Evolutionary conservation across 352 stramenopile species (phyloP).

Genomic region (Globisporangium canariense): DNA sequence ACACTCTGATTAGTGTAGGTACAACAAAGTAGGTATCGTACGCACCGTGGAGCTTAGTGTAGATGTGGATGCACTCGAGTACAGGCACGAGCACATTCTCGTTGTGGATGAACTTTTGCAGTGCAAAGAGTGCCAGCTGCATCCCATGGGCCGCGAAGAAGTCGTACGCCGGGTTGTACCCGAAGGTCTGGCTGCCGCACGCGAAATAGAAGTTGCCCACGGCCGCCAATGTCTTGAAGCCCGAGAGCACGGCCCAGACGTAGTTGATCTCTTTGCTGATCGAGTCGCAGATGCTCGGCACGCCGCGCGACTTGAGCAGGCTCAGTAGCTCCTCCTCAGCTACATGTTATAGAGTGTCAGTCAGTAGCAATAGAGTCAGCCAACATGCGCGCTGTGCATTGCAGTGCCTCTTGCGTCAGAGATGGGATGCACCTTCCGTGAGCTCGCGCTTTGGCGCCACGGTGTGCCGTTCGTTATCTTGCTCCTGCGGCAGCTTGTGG

Average conservation of each 20-base stretch:
- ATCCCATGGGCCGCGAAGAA: conserved; percentile 65
- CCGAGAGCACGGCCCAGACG: conserved; percentile 63
- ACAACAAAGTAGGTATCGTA: background rate
- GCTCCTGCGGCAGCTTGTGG: conserved; percentile 22
- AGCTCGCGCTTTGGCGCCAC: conserved; percentile 22
- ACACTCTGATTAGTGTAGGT: background rate
- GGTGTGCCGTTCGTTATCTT: background rate
- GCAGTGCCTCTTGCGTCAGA: background rate
- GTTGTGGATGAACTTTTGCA: conserved; percentile 78
- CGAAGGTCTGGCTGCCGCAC: conserved; percentile 56
- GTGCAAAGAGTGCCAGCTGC: conserved; percentile 62
- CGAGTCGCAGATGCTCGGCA: conserved; percentile 62
- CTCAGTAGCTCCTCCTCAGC: conserved; percentile 62
- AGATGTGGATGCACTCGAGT: conserved; percentile 67
- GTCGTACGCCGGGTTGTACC: conserved; percentile 62
- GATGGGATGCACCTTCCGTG: conserved; percentile 30
- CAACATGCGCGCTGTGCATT: background rate
- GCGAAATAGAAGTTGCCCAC: conserved; percentile 80
- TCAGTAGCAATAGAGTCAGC: background rate
- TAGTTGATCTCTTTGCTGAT: conserved; percentile 80
- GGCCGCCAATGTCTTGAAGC: conserved; percentile 62
- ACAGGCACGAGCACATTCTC: conserved; percentile 56
- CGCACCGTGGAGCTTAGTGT: conserved; percentile 65
- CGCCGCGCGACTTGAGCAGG: conserved; percentile 58
- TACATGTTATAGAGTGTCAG: conserved; percentile 12